Evolutionary conservation across 73 alveolate genomes (phyloP), one percentile per base, ranked within the genome.

Genomic region (Blepharisma japonicum): DNA sequence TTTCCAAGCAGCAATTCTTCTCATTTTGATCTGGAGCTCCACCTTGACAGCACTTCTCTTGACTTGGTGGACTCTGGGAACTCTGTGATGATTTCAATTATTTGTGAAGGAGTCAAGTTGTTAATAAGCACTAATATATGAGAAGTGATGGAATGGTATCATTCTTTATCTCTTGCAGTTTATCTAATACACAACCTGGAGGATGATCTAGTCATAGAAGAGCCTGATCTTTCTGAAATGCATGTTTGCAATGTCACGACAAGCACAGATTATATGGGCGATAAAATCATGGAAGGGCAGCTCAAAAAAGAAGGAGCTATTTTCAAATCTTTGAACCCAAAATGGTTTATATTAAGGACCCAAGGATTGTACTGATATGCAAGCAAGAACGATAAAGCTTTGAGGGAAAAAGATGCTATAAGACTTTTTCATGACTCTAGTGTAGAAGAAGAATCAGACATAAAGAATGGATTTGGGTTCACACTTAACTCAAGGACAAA

Each of bases 91-190:
- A 20, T 9, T 61, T 8, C 23, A 61, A 2, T 8, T 20, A 25
- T 61, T 61, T 1, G 23, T 14, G 74, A 61, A 61, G 14, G 74
- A 61, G 5, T 20, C 74, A 14, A 9, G 14, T 5, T 25, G 14
- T 2, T 25, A 14, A 32, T 32, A 32, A 32, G 42, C 42, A 2
- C 47, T 61, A 9, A 61, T 14, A 61, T 8, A 8, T 61, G 74
- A 61, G 74, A 61, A 48, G 47, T 61, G 14, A 61, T 61, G 11
- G 74, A 61, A 25, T 61, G 74, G 74, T 61, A 61, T 61, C 74
- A 61, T 61, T n/a, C 74, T 2, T 18, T 61, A 18, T 61, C 74
- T 61, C 23, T 11, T 20, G 14, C 47, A 14, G 18, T n/a, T 20
- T 25, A 61, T 25, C 74, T 61, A 3, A 61, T 61, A 20, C 74